Base-by-base conservation (phyloP, 1,284 basidiomycete genomes). In the Ustilago loliicola region DNA sequence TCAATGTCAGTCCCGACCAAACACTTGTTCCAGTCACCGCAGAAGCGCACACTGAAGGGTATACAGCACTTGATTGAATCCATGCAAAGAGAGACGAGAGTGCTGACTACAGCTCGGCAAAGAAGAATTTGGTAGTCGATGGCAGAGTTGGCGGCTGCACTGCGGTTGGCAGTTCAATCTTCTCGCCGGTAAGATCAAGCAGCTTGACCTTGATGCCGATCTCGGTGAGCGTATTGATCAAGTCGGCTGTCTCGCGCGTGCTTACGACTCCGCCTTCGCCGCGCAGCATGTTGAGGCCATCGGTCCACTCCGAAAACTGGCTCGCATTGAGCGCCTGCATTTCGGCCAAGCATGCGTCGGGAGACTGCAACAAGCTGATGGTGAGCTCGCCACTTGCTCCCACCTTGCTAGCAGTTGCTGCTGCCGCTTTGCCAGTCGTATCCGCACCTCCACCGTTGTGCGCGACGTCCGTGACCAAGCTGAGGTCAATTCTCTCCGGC, bases 241-340 rank as follows among this genome's bases (percentile, higher is more conserved):
- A 69, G 21, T 85, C 81, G 45, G 80, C 83, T 62, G 81, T 84
- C 63, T 84, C 77, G 45, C 72, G 72, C 32, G 82, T 85, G 61
- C 72, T 80, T 19, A 83, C 80, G 17, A 81, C 69, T 30, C 79
- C 80, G 6, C 80, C 80, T 63, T 80, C 80, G 36, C 76, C 77
- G 30, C 80, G 73, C 25, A 86, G 67, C 90, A 96, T 94, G 81
- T 94, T 94, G 85, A 98, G 87, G 2, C 95, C 96, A 86, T 98
- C 96, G 0, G 94, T 94, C 96, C 96, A 98, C 87, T 98, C 96
- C 25, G 94, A 93, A 90, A 94, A 95, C 52, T 93, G 89, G 21
- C 92, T 91, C 60, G 91, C 89, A 86, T 96, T 93, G 10, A 93
- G 91, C 1, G 95, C 94, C 80, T 95, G 92, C 75, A 94, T 90